Evolutionary conservation across 2,329 filamentous ascomycete species (phyloP).

Genomic region (Clarireedia homoeocarpa): DNA sequence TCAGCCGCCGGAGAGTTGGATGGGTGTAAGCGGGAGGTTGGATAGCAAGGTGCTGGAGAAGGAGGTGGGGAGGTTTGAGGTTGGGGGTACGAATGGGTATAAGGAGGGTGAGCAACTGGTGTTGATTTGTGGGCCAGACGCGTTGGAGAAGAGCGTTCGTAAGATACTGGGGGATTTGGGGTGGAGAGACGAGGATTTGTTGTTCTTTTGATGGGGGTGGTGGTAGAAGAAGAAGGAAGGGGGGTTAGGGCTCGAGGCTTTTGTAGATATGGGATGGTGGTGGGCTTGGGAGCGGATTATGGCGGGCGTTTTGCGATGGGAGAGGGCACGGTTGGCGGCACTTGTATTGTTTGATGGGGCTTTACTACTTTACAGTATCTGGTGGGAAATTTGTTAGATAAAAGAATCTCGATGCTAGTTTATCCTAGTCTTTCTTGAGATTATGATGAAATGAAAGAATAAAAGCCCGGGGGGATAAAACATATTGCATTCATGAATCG

Average conservation of each 20-base stretch:
- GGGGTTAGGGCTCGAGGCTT: neutral
- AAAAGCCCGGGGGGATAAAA: too few relatives aligned
- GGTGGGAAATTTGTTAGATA: neutral
- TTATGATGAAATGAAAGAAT: too few relatives aligned
- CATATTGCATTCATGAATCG: too few relatives aligned
- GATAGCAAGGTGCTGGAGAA: slow-evolving; percentile 52
- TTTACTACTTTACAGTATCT: too few relatives aligned
- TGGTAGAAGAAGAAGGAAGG: neutral
- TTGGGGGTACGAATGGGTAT: neutral
- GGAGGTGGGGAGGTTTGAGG: slow-evolving; percentile 40
- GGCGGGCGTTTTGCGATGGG: too few relatives aligned
- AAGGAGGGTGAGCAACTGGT: slow-evolving; percentile 47
- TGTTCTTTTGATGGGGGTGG: slow-evolving; percentile 58
- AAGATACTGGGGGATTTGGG: slow-evolving; percentile 51
- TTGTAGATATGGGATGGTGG: too few relatives aligned
- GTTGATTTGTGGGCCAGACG: slow-evolving; percentile 70
- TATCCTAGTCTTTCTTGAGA: too few relatives aligned
- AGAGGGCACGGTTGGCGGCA: too few relatives aligned
- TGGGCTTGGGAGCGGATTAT: too few relatives aligned
- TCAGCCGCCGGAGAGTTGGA: slow-evolving; percentile 56
- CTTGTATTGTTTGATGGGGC: too few relatives aligned
- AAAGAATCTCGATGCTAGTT: neutral
- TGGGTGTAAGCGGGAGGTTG: slow-evolving; percentile 60
- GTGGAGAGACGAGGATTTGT: slow-evolving; percentile 63
- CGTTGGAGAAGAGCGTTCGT: slow-evolving; percentile 62